Conservation (phyloP, 805 yeast species). For the Saturnispora sanitii region DNA sequence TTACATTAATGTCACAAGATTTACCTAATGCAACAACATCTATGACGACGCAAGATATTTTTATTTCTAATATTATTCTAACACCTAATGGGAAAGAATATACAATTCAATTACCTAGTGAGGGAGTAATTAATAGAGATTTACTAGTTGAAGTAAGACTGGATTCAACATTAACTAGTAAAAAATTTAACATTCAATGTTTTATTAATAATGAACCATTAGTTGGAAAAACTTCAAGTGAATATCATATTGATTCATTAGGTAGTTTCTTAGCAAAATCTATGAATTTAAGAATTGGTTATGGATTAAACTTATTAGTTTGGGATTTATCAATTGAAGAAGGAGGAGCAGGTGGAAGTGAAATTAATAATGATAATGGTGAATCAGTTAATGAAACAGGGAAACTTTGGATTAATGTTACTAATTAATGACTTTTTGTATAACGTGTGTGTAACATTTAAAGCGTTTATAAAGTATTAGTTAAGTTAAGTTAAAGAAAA, state of each 20-base stretch:
- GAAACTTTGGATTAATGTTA: slow-evolving; percentile 33
- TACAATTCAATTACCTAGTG: slow-evolving; percentile 37
- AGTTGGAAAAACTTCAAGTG: slow-evolving; percentile 27
- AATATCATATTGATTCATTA: slow-evolving; percentile 25
- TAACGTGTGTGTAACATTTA: background rate
- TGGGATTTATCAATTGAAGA: slow-evolving; percentile 1
- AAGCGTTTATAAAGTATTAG: too few relatives aligned
- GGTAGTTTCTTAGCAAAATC: slow-evolving; percentile 5
- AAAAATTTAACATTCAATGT: slow-evolving; percentile 31
- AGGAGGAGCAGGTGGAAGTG: slow-evolving; percentile 9
- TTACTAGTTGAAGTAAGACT: slow-evolving; percentile 36
- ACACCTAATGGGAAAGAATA: slow-evolving; percentile 30
- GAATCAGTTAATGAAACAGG: slow-evolving; percentile 23
- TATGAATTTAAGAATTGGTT: slow-evolving; percentile 22
- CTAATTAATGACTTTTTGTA: slow-evolving; percentile 9
- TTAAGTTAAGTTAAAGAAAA: too few relatives aligned
- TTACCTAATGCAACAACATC: background rate
- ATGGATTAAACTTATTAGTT: slow-evolving; percentile 35
- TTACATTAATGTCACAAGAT: slow-evolving; percentile 4
- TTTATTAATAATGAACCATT: slow-evolving; percentile 37
- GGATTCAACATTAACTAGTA: slow-evolving; percentile 30
- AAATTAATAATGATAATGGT: too few relatives aligned
- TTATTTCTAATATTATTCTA: slow-evolving; percentile 22
- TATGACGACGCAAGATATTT: background rate
- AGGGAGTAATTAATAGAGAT: slow-evolving; percentile 32